phyloP scores from a whole-genome alignment of 345 rosid species.

The Balakata baccata region DNA sequence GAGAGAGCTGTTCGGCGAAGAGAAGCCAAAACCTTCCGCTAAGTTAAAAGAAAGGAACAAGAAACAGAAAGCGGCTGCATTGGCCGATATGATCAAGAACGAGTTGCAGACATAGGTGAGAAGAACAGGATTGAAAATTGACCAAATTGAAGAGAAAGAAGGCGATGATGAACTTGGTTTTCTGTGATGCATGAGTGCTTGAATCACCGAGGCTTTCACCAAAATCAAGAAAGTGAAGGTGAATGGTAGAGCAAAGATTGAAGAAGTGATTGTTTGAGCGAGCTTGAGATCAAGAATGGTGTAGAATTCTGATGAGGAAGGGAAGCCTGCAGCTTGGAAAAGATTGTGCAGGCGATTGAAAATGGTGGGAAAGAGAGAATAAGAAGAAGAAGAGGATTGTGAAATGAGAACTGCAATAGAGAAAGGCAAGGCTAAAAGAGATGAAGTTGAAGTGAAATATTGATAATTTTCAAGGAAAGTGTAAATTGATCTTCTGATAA shows the following conservation, averaged over 20 bases:
- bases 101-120: conserved; percentile 48
- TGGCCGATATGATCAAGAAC: conserved; percentile 59
- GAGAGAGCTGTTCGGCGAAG: conserved; percentile 35
- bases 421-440: conserved; percentile 54
- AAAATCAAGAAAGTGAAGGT: conserved; percentile 65
- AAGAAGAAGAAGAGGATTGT: conserved; percentile 35
- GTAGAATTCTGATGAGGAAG: conserved; percentile 52
- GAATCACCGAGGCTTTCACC: conserved; percentile 59
- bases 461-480: conserved; percentile 61
- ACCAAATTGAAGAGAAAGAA: conserved; percentile 32
- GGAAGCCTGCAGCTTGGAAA: conserved; percentile 66
- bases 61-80: conserved; percentile 65
- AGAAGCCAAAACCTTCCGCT: conserved; percentile 40
- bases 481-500: conserved; percentile 64
- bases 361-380: conserved; percentile 27
- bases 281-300: conserved; percentile 53
- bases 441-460: conserved; percentile 50
- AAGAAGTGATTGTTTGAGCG: conserved; percentile 67
- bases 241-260: conserved; percentile 62
- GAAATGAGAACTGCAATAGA: conserved; percentile 59
- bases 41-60: conserved; percentile 47
- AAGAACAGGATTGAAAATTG: conserved; percentile 50
- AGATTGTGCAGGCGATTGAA: conserved; percentile 42
- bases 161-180: conserved; percentile 25
- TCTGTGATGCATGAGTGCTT: conserved; percentile 16